phyloP scores from a whole-genome alignment of 2,329 filamentous ascomycete genomes.

The Taxawa tesnikishii region DNA sequence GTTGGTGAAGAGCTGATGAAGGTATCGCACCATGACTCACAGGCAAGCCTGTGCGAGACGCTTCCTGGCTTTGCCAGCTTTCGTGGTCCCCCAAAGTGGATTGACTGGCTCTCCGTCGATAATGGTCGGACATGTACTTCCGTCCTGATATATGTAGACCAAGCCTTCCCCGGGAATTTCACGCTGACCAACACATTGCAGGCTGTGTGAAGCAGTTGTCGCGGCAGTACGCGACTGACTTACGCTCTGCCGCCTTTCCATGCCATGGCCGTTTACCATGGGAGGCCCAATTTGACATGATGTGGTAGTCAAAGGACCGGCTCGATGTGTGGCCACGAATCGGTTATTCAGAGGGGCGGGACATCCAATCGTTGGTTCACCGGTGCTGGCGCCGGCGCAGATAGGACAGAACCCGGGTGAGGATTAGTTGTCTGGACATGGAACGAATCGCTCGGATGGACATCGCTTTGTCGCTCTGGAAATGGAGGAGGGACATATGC shows the following conservation, averaged over 20 bases:
- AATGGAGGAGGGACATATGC: neutral
- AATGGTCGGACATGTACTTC: conserved; percentile 9
- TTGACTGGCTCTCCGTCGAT: conserved; percentile 34
- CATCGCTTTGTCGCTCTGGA: neutral
- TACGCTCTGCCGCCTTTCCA: neutral
- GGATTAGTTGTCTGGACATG: neutral
- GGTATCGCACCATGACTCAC: conserved; percentile 1
- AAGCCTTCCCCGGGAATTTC: conserved; percentile 9
- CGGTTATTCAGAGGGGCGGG: neutral
- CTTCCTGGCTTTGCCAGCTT: conserved; percentile 87
- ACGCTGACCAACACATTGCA: conserved; percentile 7
- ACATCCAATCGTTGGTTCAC: neutral
- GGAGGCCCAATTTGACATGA: neutral
- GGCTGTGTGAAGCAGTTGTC: neutral
- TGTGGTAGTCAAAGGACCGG: neutral
- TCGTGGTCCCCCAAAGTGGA: conserved; percentile 86
- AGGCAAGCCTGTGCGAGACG: conserved; percentile 84
- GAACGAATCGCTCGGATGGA: neutral
- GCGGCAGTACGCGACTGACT: neutral
- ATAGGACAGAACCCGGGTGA: too few relatives aligned
- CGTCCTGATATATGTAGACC: conserved; percentile 9
- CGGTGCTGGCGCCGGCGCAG: too few relatives aligned
- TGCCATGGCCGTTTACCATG: neutral
- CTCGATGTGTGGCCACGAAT: neutral
- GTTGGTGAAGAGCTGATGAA: neutral